Evolutionary conservation across 208 protist species (phyloP).

Genomic region (Strigomonas oncopelti): DNA sequence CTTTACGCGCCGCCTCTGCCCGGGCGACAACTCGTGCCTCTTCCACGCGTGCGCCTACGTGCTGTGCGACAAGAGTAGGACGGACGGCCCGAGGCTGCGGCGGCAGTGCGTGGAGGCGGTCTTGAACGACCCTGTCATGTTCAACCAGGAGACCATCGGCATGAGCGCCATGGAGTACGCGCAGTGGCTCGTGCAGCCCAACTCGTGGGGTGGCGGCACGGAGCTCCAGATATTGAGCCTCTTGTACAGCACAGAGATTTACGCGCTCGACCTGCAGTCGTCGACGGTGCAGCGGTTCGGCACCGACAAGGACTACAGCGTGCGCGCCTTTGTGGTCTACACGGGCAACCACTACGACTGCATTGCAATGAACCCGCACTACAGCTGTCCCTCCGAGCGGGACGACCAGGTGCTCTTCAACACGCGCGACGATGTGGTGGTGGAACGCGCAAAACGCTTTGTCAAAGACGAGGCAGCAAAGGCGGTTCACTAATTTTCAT

Average conservation of each 20-base stretch:
- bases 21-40: slow-evolving; percentile 93
- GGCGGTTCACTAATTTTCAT: slow-evolving; percentile 1
- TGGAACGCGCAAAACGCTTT: slow-evolving; percentile 73
- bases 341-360: slow-evolving; percentile 94
- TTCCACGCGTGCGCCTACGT: slow-evolving; percentile 93
- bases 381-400: slow-evolving; percentile 56
- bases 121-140: slow-evolving; percentile 62
- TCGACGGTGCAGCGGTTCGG: slow-evolving; percentile 77
- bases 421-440: slow-evolving; percentile 61
- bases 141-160: slow-evolving; percentile 69
- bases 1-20: slow-evolving; percentile 85
- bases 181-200: slow-evolving; percentile 56
- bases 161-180: slow-evolving; percentile 67
- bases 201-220: slow-evolving; percentile 90
- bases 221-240: slow-evolving; percentile 88
- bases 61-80: slow-evolving; percentile 77
- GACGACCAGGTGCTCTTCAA: slow-evolving; percentile 89
- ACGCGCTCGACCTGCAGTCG: slow-evolving; percentile 84
- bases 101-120: slow-evolving; percentile 79
- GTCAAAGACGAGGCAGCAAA: slow-evolving; percentile 71
- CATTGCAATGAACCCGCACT: slow-evolving; percentile 80
- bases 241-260: slow-evolving; percentile 87
- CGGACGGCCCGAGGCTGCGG: slow-evolving; percentile 63
- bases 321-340: slow-evolving; percentile 88
- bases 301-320: slow-evolving; percentile 70